Evolutionary conservation across 345 rosid species (phyloP).

Genomic region (Citrus australasica): DNA sequence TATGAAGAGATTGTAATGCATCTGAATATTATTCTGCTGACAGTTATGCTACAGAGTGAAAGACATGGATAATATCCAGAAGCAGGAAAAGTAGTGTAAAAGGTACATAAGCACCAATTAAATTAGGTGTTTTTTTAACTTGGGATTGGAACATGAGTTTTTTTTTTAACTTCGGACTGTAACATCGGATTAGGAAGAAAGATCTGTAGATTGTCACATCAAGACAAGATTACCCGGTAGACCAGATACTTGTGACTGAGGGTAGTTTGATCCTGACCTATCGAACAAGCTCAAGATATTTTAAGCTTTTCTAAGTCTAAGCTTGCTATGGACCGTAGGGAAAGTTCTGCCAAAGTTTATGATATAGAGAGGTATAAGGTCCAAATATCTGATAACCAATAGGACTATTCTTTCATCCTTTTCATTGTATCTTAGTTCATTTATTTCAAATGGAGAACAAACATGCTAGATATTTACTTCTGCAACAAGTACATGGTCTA

Average conservation of each 20-base stretch:
- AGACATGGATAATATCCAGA: background rate
- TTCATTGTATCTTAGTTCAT: background rate
- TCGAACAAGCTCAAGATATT: background rate
- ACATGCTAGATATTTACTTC: background rate
- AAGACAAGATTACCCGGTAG: background rate
- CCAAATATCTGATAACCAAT: background rate
- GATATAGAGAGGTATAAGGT: background rate
- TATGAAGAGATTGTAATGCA: background rate
- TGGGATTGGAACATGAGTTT: background rate
- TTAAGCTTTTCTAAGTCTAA: background rate
- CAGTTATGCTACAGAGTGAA: background rate
- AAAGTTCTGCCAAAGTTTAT: background rate
- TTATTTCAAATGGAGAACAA: background rate
- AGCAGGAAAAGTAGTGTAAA: background rate
- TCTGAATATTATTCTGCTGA: background rate
- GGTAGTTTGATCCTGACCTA: background rate
- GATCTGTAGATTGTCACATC: background rate
- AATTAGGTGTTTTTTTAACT: background rate
- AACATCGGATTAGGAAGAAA: background rate
- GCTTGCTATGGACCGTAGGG: background rate
- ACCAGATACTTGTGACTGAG: background rate
- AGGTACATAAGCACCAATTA: background rate
- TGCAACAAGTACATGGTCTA: background rate
- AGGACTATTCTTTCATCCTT: background rate
- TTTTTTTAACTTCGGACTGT: background rate